Conservation (phyloP, 2,329 filamentous ascomycete species). For the Amphichorda felina region DNA sequence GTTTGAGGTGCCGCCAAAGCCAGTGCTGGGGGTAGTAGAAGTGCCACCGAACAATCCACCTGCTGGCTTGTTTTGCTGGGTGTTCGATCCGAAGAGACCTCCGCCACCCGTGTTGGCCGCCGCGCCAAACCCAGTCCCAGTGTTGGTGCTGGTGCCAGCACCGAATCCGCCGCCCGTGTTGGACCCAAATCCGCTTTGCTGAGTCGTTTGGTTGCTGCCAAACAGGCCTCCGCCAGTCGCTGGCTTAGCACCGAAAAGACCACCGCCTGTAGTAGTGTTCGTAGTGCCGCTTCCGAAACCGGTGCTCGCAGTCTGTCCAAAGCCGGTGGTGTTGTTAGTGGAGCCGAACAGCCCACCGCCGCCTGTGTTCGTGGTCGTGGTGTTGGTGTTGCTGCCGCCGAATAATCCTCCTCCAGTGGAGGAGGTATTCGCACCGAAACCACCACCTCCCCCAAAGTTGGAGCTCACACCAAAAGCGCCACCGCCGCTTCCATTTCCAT, state of each 20-base stretch:
- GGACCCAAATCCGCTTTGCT: conserved; percentile 21
- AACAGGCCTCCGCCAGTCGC: conserved; percentile 28
- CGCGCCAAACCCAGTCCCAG: conserved; percentile 9
- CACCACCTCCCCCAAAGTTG: conserved; percentile 36
- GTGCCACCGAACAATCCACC: conserved; percentile 18
- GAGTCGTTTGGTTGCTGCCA: conserved; percentile 20
- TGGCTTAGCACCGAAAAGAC: conserved; percentile 27
- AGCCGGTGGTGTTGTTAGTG: conserved; percentile 22
- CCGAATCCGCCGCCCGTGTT: conserved; percentile 5
- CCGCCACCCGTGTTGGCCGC: neutral
- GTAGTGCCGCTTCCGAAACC: conserved; percentile 25
- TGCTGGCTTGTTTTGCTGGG: conserved; percentile 5
- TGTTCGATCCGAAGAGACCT: conserved; percentile 4
- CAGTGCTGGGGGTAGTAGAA: conserved; percentile 9
- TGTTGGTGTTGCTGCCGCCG: conserved; percentile 20
- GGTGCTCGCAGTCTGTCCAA: conserved; percentile 18
- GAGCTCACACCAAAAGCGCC: conserved; percentile 67
- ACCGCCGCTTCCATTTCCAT: conserved; percentile 71
- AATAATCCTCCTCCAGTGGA: conserved; percentile 26
- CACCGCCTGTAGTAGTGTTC: conserved; percentile 16
- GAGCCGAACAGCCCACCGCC: conserved; percentile 35
- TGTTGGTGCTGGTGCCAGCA: conserved; percentile 17
- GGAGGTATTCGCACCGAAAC: conserved; percentile 27
- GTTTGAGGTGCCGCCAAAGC: conserved; percentile 8
- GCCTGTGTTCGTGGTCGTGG: conserved; percentile 11